Percentiles rank a stretch among this genome's conserved stretches.
Evolutionary conservation across 1,284 basidiomycete species (phyloP).

Genomic region (Malassezia obtusa): DNA sequence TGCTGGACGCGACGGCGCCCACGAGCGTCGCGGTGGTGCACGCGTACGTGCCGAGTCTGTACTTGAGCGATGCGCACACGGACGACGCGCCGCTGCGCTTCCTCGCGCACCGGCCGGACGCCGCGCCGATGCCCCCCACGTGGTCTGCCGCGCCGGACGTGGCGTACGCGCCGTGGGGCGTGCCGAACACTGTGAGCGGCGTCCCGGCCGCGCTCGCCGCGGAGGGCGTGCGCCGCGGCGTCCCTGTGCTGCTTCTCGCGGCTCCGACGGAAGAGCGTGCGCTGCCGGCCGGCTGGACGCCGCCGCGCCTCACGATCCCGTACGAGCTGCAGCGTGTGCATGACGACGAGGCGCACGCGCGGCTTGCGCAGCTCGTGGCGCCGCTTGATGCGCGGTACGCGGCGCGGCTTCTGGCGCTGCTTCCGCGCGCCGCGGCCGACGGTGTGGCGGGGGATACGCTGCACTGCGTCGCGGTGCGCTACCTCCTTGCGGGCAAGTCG

Average conservation of each 20-base stretch:
- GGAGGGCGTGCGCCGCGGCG: not conserved
- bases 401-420: not conserved
- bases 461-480: not conserved
- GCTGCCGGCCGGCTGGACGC: not conserved
- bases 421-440: not conserved
- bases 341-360: not conserved
- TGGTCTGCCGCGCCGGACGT: not conserved
- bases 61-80: not conserved
- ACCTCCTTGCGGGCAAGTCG: not conserved
- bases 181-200: conserved; percentile 9
- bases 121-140: not conserved
- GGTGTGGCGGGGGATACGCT: not conserved
- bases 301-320: not conserved
- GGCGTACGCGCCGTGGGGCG: conserved; percentile 2
- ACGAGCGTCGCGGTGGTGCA: not conserved
- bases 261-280: not conserved
- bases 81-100: conserved; percentile 1
- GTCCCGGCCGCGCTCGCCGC: conserved; percentile 5
- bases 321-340: not conserved
- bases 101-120: not conserved
- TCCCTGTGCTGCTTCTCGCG: conserved; percentile 1
- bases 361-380: not conserved
- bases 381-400: not conserved
- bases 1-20: not conserved
- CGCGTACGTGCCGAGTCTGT: not conserved